Evolutionary conservation across 805 yeast species (phyloP).

Genomic region (baker's yeast (Saccharomyces cerevisiae)): DNA sequence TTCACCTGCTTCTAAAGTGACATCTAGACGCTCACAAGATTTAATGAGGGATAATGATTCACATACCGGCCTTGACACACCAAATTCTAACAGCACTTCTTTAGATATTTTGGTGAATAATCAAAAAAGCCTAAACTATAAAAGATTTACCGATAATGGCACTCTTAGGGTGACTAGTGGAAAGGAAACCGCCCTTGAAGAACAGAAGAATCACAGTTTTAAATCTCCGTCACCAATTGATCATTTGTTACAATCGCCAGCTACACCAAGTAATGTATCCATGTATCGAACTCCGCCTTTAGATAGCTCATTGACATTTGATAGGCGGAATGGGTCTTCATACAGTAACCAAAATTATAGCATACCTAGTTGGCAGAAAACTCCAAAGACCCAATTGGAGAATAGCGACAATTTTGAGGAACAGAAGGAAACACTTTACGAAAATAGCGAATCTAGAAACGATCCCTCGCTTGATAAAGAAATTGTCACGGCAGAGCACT

Average conservation of each 20-base stretch:
- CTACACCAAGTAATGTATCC: constrained; percentile 12
- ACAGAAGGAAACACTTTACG: neutral
- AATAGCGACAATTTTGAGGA: neutral
- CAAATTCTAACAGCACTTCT: neutral
- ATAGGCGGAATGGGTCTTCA: constrained; percentile 6
- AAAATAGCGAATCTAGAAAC: neutral
- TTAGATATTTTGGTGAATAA: neutral
- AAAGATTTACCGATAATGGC: neutral
- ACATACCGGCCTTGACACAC: constrained; percentile 1
- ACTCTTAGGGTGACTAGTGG: neutral
- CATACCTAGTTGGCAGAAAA: neutral
- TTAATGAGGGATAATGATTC: neutral
- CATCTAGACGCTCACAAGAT: neutral
- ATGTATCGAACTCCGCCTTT: constrained; percentile 22
- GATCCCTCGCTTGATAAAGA: neutral
- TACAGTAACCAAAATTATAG: constrained; percentile 3
- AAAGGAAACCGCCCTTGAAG: neutral
- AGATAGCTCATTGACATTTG: constrained; percentile 8
- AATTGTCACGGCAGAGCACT: neutral
- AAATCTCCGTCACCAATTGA: neutral
- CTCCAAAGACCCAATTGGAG: neutral
- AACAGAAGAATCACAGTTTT: neutral
- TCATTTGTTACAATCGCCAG: neutral
- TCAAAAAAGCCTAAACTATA: neutral
- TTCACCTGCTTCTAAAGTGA: neutral